phyloP scores from a whole-genome alignment of 1,284 basidiomycete species.

The Puccinia coronata region DNA sequence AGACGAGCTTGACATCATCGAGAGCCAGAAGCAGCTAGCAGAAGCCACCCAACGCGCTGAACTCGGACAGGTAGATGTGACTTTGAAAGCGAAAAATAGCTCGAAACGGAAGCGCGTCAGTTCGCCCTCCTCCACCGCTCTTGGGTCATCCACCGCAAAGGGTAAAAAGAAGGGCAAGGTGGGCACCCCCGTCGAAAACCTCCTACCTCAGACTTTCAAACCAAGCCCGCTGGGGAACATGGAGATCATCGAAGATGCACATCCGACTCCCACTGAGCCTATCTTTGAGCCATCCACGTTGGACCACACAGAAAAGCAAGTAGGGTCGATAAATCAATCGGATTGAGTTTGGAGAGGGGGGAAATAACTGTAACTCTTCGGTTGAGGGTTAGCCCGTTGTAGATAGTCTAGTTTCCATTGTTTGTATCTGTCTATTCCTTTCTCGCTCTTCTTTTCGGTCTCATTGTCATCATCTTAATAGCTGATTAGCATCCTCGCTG shows the following conservation, averaged over 20 bases:
- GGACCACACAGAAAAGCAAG: no score
- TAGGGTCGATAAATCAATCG: no score
- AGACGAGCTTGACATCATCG: conserved; percentile 36
- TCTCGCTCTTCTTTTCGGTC: no score
- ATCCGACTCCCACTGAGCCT: neutral
- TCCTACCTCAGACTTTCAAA: conserved; percentile 23
- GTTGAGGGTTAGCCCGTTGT: no score
- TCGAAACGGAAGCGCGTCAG: conserved; percentile 28
- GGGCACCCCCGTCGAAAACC: neutral
- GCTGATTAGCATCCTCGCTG: no score
- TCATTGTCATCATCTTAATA: no score
- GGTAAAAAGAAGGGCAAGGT: conserved; percentile 39
- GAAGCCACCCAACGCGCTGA: conserved; percentile 9
- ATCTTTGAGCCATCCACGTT: neutral
- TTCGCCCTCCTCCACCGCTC: neutral
- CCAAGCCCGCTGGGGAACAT: conserved; percentile 38
- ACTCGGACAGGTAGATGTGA: neutral
- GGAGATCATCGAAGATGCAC: neutral
- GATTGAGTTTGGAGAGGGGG: no score
- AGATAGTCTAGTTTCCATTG: no score
- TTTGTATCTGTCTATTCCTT: no score
- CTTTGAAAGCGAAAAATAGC: neutral
- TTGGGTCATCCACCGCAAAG: neutral
- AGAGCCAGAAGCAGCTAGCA: conserved; percentile 3
- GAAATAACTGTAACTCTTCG: no score